These are phyloP conservation scores for Aureobasidium sp. DNA, from an alignment of 2,329 filamentous ascomycete species.

Conservation along the genomic window DNA sequence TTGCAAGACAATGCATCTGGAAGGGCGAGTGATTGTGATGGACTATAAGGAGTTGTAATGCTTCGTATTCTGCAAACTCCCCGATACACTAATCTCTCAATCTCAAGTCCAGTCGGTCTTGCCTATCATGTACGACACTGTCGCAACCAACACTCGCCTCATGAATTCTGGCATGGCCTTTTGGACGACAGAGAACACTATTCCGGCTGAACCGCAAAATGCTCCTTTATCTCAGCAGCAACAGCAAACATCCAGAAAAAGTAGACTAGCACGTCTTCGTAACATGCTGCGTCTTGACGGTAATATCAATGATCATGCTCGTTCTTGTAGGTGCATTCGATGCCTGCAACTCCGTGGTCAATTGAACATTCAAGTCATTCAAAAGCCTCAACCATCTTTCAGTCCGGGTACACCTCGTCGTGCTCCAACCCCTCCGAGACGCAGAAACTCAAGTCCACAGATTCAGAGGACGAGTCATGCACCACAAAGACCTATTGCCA, in stretches of 20 bases:
- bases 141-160: not conserved
- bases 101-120: not conserved
- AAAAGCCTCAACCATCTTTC: not conserved
- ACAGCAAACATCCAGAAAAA: not conserved
- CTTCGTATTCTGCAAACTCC: not conserved
- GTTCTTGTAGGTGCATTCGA: not conserved
- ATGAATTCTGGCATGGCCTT: not conserved
- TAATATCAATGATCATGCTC: not conserved
- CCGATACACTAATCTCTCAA: not conserved
- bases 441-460: constrained; percentile 3
- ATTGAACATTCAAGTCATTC: not conserved
- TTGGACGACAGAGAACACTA: not conserved
- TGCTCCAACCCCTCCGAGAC: not conserved
- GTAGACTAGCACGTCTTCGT: not conserved
- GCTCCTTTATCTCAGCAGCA: not conserved
- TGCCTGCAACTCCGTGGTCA: not conserved
- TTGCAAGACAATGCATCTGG: not conserved
- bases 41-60: not conserved
- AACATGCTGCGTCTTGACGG: not conserved
- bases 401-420: not conserved
- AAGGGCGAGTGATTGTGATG: not conserved
- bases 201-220: constrained; percentile 6
- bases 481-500: not conserved
- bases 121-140: not conserved
- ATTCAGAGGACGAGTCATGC: no score